phyloP scores from a whole-genome alignment of 805 yeast genomes.

The Saturnispora dispora region DNA sequence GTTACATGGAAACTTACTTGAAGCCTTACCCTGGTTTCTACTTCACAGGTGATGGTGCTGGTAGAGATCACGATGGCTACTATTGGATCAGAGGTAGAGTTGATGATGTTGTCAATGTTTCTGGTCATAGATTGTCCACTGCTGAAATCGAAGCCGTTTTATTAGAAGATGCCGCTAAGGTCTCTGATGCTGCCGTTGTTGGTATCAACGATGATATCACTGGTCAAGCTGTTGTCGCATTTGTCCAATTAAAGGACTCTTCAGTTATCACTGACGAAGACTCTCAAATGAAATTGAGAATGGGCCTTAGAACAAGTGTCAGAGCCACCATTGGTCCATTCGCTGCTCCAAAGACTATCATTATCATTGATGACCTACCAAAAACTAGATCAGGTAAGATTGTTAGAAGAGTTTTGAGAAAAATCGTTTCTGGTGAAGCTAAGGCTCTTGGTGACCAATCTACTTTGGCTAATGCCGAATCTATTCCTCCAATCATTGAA shows the following conservation, averaged over 20 bases:
- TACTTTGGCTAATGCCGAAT: slow-evolving; percentile 78
- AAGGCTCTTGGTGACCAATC: slow-evolving; percentile 89
- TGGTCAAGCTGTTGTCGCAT: slow-evolving; percentile 96
- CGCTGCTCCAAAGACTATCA: slow-evolving; percentile 86
- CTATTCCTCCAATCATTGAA: slow-evolving; percentile 66
- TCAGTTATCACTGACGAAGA: slow-evolving; percentile 31
- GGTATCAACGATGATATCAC: slow-evolving; percentile 93
- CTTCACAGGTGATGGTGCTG: slow-evolving; percentile 99
- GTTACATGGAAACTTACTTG: slow-evolving; percentile 86
- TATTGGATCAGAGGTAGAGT: slow-evolving; percentile 98
- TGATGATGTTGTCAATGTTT: slow-evolving; percentile 95
- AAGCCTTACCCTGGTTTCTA: slow-evolving; percentile 89
- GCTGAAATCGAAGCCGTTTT: slow-evolving; percentile 95
- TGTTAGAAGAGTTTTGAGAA: slow-evolving; percentile 95
- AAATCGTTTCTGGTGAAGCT: slow-evolving; percentile 84
- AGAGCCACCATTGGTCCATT: slow-evolving; percentile 89
- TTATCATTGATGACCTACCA: slow-evolving; percentile 86
- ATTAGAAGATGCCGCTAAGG: slow-evolving; percentile 58
- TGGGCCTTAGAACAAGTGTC: slow-evolving; percentile 76
- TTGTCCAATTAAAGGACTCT: slow-evolving; percentile 68
- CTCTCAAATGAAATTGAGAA: slow-evolving; percentile 48
- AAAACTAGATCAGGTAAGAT: slow-evolving; percentile 98
- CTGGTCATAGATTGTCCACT: slow-evolving; percentile 97
- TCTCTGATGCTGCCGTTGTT: slow-evolving; percentile 94
- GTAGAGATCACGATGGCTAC: slow-evolving; percentile 92